Evolutionary conservation across 768 basidiomycete species (phyloP), one percentile per base, ranked within the genome.

Genomic region (Imleria badia): DNA sequence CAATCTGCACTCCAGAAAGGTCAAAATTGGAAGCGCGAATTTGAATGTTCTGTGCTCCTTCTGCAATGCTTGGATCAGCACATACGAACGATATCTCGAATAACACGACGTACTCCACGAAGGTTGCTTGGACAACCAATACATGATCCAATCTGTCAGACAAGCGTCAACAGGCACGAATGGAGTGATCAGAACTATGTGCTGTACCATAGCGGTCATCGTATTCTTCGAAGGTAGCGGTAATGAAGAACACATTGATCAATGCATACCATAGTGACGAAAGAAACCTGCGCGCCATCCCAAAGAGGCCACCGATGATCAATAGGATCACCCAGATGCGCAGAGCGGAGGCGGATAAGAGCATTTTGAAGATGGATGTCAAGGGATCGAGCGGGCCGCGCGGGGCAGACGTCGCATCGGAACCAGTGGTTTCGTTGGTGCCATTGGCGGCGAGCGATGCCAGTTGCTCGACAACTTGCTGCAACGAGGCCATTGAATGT

Each of bases 271-370:
- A 87, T 5, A 73, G 40, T 2, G 71, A 56, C 35, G 75, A 70
- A 3, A 75, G 67, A 11, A 77, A 22, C 7, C 86, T 80, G 9
- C 87, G 80, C 35, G 74, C 74, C 0, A 75, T 78, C 64, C 89
- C 89, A 42, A 91, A 64, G 30, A 79, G 58, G 15, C 83, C 81
- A 47, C 89, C 88, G 34, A 89, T 68, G 20, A 84, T 63, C 48
- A 88, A 60, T 51, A 91, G 73, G 60, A 87, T 81, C 8, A 82
- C 53, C 82, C 87, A 87, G 62, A 89, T 85, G 13, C 75, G 71
- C 29, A 86, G 62, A 13, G 81, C 84, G 17, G 79, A 73, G 45
- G 78, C 74, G 1, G 84, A 84, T 51, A 82, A 71, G 17, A 86
- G 56, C 39, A 83, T 55, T 5, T 73, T 57, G 31, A 82, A 47